Evolutionary conservation across 352 stramenopile species (phyloP), one percentile per base, ranked within the genome.

Genomic region (Phytophthora hibernalis): DNA sequence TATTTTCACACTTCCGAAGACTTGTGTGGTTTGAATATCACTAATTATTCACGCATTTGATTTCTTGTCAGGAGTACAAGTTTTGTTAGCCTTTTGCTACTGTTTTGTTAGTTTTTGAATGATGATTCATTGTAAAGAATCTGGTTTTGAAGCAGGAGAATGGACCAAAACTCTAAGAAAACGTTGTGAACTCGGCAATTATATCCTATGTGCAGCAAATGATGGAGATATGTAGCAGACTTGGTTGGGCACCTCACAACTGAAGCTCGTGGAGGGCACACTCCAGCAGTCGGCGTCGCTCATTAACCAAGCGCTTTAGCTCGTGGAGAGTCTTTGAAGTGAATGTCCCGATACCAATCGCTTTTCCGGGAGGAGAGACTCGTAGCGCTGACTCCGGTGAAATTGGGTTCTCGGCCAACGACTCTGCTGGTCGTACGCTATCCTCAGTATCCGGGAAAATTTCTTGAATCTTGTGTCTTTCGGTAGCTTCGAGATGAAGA

Each of bases 201-300:
- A 55, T 49, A 50, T n/a, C n/a, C n/a, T n/a, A n/a, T 61, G 47
- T 64, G 53, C 47, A 64, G 20, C 10, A 13, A 58, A 43, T 53
- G 12, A 63, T 62, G 53, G 16, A 62, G 21, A 21, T 8, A 38
- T 33, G 10, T 20, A 15, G 44, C 40, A 18, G 30, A 54, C 26
- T 40, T n/a, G 30, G 12, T 5, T n/a, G 7, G 28, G 28, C 16
- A 51, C 2, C n/a, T 67, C 42, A 71, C 13, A 50, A 21, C 50
- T 70, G 67, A 12, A 75, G 55, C 21, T 75, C 67, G 30, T 75
- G 45, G n/a, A 75, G 48, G 50, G 67, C 61, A 54, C 49, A 60
- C 10, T 68, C 67, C 22, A 75, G 44, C 58, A 75, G 61, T 13
- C 22, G 38, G 11, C 67, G 67, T 18, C 67, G 55, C 20, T 75